Evolutionary conservation across 257 asterid species (phyloP).

Genomic region (Solanum clarkiae): DNA sequence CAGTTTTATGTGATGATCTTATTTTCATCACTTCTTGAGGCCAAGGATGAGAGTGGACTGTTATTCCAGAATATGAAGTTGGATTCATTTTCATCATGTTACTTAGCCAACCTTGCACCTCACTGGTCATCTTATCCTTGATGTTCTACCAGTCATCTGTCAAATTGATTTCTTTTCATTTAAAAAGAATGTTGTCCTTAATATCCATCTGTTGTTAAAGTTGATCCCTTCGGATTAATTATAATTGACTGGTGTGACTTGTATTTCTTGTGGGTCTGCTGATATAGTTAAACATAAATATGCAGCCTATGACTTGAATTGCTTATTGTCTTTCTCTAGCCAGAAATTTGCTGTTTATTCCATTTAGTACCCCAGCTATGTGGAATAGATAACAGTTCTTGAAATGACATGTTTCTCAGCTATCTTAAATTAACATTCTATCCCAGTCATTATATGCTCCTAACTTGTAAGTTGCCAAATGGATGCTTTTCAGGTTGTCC

Average conservation of each 20-base stretch:
- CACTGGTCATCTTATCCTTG: background rate
- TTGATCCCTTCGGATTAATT: background rate
- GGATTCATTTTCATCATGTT: background rate
- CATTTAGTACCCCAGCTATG: background rate
- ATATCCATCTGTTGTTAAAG: background rate
- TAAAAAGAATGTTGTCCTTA: background rate
- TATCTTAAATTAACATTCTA: background rate
- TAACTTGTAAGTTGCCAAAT: background rate
- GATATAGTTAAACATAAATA: background rate
- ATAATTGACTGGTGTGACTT: background rate
- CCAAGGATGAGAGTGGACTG: background rate
- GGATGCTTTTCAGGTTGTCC: constrained; percentile 46
- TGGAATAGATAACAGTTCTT: background rate
- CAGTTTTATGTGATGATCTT: background rate
- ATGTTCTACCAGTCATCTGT: background rate
- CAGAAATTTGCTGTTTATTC: background rate
- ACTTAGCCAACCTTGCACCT: background rate
- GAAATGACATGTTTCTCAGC: background rate
- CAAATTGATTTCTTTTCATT: background rate
- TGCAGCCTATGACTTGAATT: background rate
- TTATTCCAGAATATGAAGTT: background rate
- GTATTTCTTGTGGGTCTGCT: background rate
- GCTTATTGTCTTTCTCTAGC: background rate
- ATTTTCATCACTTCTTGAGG: background rate
- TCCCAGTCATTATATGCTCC: background rate